Base-by-base conservation (phyloP, 768 basidiomycete species). In the Hericium coralloides region DNA sequence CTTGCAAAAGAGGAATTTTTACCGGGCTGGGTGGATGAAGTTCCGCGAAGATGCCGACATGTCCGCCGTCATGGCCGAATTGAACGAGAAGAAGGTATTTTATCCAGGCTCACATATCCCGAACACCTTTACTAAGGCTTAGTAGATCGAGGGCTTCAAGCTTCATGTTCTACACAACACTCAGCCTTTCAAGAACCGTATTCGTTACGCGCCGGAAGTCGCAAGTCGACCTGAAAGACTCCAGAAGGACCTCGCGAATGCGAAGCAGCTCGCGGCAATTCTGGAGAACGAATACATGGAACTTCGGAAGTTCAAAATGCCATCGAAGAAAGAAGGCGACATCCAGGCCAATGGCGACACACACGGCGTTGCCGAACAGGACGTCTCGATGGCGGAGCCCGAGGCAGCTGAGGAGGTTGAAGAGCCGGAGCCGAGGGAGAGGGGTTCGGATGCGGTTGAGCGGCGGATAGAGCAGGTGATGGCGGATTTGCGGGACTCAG, bases 1-100 rank as follows among this genome's bases (percentile, higher is more conserved):
- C 10, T 72, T 92, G 43, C 90, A 92, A 69, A 95, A 95, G 72
- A 85, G 92, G 58, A 90, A 89, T 64, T 98, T 89, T 68, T 93
- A 95, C 67, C 89, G 95, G 36, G 91, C 93, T 1, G 95, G 92
- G 12, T 98, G 95, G 94, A 76, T 97, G 58, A 84, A 83, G 60
- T 97, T 95, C 68, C 74, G 72, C 43, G 89, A 92, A 36, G 92
- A 92, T 60, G 83, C 87, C 10, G 91, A 97, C 63, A 92, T 98
- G 82, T 65, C 75, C 2, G 65, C 72, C 15, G 85, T 90, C 5
- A 81, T 95, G 72, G 65, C 74, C 39, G 85, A 89, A 63, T 64
- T 98, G 49, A 80, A 88, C 53, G 90, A 92, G 63, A 87, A 86
- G 67, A 95, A 94, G 83, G 95, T 92, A 61, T 37, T 47, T 58